These are phyloP conservation scores for Plantago elongata DNA, from an alignment of 257 asterid genomes.

Conservation along the genomic window DNA sequence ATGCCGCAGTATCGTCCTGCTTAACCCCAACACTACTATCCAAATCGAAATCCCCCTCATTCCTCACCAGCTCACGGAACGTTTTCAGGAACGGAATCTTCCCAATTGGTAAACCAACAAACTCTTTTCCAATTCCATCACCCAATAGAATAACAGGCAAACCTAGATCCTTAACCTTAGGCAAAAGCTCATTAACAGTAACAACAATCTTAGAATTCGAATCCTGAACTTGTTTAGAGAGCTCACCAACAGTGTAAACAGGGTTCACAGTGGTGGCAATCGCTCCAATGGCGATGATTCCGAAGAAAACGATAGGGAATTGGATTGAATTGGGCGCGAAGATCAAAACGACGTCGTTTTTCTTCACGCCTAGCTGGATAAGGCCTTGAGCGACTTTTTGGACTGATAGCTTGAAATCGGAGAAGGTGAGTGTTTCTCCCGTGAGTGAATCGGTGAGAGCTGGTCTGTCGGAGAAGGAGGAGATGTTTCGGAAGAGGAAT, in stretches of 20 bases:
- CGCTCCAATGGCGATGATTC: constrained; percentile 60
- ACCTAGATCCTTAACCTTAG: constrained; percentile 50
- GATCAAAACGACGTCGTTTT: constrained; percentile 65
- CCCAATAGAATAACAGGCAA: constrained; percentile 58
- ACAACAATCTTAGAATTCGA: constrained; percentile 65
- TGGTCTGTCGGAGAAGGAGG: constrained; percentile 56
- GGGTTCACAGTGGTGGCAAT: constrained; percentile 85
- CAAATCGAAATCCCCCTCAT: constrained; percentile 38
- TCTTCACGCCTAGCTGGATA: constrained; percentile 53
- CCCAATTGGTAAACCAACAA: constrained; percentile 17
- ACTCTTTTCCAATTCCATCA: not conserved
- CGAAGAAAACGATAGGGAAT: constrained; percentile 61
- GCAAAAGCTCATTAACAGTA: constrained; percentile 55
- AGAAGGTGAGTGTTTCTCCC: constrained; percentile 43
- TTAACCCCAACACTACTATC: constrained; percentile 28
- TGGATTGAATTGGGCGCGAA: constrained; percentile 72
- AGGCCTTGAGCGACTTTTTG: constrained; percentile 52
- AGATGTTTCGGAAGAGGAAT: constrained; percentile 66
- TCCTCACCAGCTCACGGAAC: constrained; percentile 47
- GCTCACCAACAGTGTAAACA: constrained; percentile 54
- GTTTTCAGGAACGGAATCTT: constrained; percentile 26
- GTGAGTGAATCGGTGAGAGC: constrained; percentile 56
- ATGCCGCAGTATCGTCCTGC: constrained; percentile 63
- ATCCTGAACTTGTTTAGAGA: constrained; percentile 71
- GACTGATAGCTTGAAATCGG: constrained; percentile 52